Evolutionary conservation across 495 filamentous ascomycete genomes (phyloP), one percentile per base, ranked within the genome.

Genomic region (Podospora anserina): DNA sequence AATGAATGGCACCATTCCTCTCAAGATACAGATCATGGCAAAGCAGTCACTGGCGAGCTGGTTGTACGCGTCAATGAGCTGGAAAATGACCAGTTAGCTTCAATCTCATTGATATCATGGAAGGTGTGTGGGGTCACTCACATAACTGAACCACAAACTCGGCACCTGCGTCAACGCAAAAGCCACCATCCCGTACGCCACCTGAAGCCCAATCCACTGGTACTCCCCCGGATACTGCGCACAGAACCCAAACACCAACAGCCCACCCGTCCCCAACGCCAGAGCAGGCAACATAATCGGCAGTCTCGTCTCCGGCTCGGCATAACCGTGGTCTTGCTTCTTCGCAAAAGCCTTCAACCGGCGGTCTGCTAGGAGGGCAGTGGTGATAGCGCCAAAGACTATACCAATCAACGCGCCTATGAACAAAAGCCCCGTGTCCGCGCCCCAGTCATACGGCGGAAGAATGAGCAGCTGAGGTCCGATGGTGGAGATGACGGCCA

Each of bases 31-130:
- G 30, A 76, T 69, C 70, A 78, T 78, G 70, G 72, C 74, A 64
- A 78, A 76, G 69, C 74, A 76, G 68, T 78, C 77, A 53, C 70
- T 74, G 0, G 77, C 77, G 4, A 77, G 69, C 28, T 78, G 69
- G 18, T 68, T 54, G 62, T 77, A 78, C 0, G 77, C 59, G 58
- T 78, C 77, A 59, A 78, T 72, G 30, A 78, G 71, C 76, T 78
- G 60, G 18, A 39, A 20, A 19, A 30, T 34, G 9, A 54, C 62
- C 54, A 44, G 28, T 53, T 34, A 26, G 4, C 30, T 15, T 39
- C 23, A 18, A 16, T 16, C 18, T 49, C 9, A 13, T 18, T 44
- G n/a, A 26, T n/a, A 15, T 32, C 30, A 60, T 9, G 34, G 13
- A 63, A 28, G 1, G 20, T 32, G 7, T 39, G 15, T 13, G 15